These are phyloP conservation scores for Tuber calosporum DNA, from an alignment of 495 filamentous ascomycete species.

Conservation along the genomic window DNA sequence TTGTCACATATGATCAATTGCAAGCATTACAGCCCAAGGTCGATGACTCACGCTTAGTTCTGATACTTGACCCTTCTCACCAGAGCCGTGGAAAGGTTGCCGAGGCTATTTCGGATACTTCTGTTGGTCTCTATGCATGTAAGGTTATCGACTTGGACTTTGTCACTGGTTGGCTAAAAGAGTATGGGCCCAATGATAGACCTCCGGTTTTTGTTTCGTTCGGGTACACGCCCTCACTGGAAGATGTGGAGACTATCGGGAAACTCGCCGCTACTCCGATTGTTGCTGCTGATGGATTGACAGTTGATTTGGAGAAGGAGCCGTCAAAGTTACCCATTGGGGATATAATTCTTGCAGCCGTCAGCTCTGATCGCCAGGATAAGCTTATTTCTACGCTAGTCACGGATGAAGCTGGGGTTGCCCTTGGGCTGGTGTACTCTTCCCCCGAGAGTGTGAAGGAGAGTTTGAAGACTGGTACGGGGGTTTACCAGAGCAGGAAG, in stretches of 20 bases:
- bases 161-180: slow-evolving; percentile 45
- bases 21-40: slow-evolving; percentile 52
- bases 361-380: slow-evolving; percentile 75
- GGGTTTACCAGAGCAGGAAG: slow-evolving; percentile 93
- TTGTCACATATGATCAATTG: slow-evolving; percentile 65
- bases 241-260: slow-evolving; percentile 49
- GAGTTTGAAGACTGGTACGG: slow-evolving; percentile 75
- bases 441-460: slow-evolving; percentile 81
- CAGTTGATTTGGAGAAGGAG: slow-evolving; percentile 54
- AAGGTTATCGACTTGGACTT: slow-evolving; percentile 44
- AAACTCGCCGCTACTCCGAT: slow-evolving; percentile 64
- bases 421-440: slow-evolving; percentile 87
- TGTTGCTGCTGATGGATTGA: slow-evolving; percentile 62
- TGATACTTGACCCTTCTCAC: slow-evolving; percentile 45
- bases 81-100: slow-evolving; percentile 50
- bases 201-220: slow-evolving; percentile 46
- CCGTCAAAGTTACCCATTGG: slow-evolving; percentile 58
- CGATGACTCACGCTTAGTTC: slow-evolving; percentile 54
- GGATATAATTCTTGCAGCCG: slow-evolving; percentile 59
- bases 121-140: slow-evolving; percentile 50
- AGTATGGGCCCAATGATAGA: slow-evolving; percentile 43
- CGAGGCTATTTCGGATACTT: slow-evolving; percentile 50
- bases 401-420: slow-evolving; percentile 75
- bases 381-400: slow-evolving; percentile 81
- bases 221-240: slow-evolving; percentile 3